Evolutionary conservation across 2,329 filamentous ascomycete genomes (phyloP).

Genomic region (Pseudogymnoascus sp.): DNA sequence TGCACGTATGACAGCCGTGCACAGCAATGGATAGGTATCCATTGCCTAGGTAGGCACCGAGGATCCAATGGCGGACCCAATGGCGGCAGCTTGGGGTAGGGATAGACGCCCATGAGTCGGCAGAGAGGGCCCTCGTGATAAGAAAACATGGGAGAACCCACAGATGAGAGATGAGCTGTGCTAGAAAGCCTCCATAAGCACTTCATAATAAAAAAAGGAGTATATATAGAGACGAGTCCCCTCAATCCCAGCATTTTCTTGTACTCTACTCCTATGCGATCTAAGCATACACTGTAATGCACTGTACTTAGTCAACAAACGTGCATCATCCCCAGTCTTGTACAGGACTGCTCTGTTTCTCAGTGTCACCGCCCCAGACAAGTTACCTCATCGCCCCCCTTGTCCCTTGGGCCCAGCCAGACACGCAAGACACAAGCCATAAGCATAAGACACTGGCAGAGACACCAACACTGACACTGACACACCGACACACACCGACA

Average conservation of each 20-base stretch:
- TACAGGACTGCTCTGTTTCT: background rate
- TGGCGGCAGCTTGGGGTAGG: too few species aligned
- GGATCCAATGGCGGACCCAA: too few species aligned
- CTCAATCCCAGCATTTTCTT: background rate
- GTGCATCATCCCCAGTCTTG: background rate
- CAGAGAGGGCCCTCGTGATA: background rate
- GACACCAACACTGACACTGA: background rate
- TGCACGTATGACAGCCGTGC: background rate
- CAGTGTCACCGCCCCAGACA: background rate
- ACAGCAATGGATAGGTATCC: background rate
- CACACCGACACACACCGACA: background rate
- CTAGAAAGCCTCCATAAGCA: background rate
- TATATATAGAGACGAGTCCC: background rate
- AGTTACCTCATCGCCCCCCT: background rate
- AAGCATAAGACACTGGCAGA: background rate
- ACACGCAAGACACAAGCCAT: background rate
- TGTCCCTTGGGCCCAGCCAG: background rate
- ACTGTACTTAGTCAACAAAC: background rate
- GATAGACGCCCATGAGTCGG: too few species aligned
- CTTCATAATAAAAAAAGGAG: background rate
- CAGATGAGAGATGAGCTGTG: background rate
- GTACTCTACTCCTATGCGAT: background rate
- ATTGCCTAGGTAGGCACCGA: too few species aligned
- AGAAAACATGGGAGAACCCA: background rate
- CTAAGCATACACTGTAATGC: too few species aligned